A percentile compares a stretch with the other conserved stretches of the same genome.
Evolutionary conservation across 2,329 filamentous ascomycete species (phyloP).

Genomic region (Epichloe amarillans): DNA sequence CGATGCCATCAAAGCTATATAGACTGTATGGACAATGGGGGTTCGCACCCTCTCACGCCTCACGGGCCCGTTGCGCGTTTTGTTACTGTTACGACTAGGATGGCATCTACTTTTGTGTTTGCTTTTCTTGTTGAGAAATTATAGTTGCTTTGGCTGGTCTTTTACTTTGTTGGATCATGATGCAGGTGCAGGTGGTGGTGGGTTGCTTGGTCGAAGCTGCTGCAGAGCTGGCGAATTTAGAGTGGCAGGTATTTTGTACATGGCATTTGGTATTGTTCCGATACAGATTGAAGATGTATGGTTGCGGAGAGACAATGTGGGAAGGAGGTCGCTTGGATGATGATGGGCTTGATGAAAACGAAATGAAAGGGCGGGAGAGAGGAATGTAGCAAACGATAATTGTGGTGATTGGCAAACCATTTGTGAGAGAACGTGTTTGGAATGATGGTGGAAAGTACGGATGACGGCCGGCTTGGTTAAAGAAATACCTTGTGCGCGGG

Average conservation of each 20-base stretch:
- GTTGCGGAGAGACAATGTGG: no score
- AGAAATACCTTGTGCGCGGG: background rate
- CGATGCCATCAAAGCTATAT: constrained; percentile 20
- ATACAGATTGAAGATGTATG: no score
- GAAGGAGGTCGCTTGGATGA: no score
- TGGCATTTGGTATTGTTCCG: no score
- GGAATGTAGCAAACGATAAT: background rate
- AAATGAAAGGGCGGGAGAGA: no score
- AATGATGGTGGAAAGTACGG: background rate
- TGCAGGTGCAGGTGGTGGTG: background rate
- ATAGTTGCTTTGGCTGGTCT: background rate
- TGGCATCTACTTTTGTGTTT: constrained; percentile 12
- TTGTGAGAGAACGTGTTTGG: background rate
- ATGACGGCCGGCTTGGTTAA: background rate
- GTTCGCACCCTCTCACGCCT: constrained; percentile 21
- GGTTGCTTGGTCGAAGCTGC: background rate
- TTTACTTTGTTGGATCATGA: background rate
- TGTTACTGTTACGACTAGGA: constrained; percentile 18
- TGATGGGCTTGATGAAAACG: background rate
- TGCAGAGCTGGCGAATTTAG: background rate
- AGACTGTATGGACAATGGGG: constrained; percentile 24
- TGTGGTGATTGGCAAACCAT: constrained; percentile 6
- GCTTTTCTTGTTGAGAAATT: constrained; percentile 5
- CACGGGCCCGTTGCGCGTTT: constrained; percentile 16
- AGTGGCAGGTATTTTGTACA: no score